phyloP scores from a whole-genome alignment of 2,329 filamentous ascomycete genomes.

The Raffaelea albimanens region DNA sequence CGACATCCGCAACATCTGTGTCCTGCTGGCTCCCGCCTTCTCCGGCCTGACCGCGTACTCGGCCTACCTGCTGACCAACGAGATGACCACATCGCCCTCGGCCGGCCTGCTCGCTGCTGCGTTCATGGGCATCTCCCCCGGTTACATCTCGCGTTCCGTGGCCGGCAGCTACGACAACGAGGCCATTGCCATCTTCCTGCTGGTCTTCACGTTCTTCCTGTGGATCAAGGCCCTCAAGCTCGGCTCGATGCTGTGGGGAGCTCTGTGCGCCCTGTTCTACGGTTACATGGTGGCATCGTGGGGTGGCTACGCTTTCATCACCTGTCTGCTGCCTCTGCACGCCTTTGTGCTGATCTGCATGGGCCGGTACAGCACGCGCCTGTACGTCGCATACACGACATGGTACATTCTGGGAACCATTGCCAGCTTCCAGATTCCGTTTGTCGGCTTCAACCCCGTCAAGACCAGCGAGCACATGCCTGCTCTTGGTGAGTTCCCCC shows the following conservation, averaged over 20 bases:
- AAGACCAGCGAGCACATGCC: constrained; percentile 99
- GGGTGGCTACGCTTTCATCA: constrained; percentile 99
- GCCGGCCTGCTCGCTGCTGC: constrained; percentile 87
- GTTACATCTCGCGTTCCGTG: constrained; percentile 96
- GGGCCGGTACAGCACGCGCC: constrained; percentile 86
- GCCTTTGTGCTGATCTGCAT: constrained; percentile 91
- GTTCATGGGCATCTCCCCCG: constrained; percentile 96
- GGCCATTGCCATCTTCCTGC: constrained; percentile 96
- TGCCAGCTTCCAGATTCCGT: constrained; percentile 98
- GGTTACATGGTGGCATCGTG: constrained; percentile 99
- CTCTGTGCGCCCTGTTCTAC: constrained; percentile 89
- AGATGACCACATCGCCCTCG: constrained; percentile 93
- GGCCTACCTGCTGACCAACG: constrained; percentile 88
- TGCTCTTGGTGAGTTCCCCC: constrained; percentile 59
- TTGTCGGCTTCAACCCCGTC: constrained; percentile 93
- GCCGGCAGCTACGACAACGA: constrained; percentile 97
- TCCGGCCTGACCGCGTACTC: constrained; percentile 90
- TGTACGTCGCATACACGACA: constrained; percentile 95
- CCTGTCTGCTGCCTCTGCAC: constrained; percentile 89
- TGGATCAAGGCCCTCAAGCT: constrained; percentile 99
- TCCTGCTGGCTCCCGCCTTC: constrained; percentile 87
- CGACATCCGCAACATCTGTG: constrained; percentile 98
- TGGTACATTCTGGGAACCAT: constrained; percentile 96
- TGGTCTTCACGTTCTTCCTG: constrained; percentile 96
- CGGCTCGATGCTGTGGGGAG: constrained; percentile 94